Percentiles rank a stretch among this genome's conserved stretches.
phyloP scores from a whole-genome alignment of 441 rosid genomes.

The Gossypium gossypioides region DNA sequence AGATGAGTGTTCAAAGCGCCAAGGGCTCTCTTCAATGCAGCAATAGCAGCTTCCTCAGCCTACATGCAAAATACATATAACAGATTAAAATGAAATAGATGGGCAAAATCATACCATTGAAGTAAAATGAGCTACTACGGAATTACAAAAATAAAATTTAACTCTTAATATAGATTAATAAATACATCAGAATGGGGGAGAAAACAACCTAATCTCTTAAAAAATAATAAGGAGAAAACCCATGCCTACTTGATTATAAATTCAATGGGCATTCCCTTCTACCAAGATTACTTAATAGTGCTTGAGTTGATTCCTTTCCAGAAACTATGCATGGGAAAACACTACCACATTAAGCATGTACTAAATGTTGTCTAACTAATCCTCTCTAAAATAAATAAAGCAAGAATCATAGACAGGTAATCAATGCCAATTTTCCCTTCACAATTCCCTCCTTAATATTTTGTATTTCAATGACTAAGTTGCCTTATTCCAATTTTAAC shows the following conservation, averaged over 20 bases:
- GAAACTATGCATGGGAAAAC: background rate
- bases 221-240: background rate
- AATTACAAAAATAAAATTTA: background rate
- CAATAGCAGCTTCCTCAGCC: constrained; percentile 72
- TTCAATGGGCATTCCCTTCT: background rate
- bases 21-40: constrained; percentile 68
- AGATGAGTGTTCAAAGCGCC: constrained; percentile 63
- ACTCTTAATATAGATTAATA: background rate
- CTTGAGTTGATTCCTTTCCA: background rate
- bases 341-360: background rate
- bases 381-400: background rate
- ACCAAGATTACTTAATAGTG: background rate
- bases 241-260: background rate
- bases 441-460: background rate
- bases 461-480: no score
- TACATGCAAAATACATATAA: constrained; percentile 8
- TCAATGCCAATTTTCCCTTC: no score
- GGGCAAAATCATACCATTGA: background rate
- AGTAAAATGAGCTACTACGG: background rate
- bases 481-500: background rate
- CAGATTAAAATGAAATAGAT: background rate
- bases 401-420: background rate
- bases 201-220: background rate
- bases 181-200: background rate
- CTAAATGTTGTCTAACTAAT: background rate